Evolutionary conservation across 2,329 filamentous ascomycete species (phyloP).

Genomic region (Esteya vermicola): DNA sequence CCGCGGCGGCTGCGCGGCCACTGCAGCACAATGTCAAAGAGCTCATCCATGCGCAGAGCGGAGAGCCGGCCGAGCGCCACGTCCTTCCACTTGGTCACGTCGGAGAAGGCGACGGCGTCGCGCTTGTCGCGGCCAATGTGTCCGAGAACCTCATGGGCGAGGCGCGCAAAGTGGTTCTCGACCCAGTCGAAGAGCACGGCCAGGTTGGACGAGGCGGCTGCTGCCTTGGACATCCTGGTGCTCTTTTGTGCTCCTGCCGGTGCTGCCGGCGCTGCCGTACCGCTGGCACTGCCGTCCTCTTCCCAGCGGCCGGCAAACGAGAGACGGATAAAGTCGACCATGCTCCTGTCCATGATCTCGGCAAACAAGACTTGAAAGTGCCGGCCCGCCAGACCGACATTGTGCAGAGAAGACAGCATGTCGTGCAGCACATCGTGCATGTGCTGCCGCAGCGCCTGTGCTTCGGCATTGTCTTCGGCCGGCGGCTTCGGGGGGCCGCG

Average conservation of each 20-base stretch:
- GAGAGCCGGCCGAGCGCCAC: slow-evolving; percentile 56
- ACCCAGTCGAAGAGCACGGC: slow-evolving; percentile 51
- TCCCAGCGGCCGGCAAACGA: slow-evolving; percentile 51
- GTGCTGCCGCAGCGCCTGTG: slow-evolving; percentile 27
- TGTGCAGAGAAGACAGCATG: slow-evolving; percentile 43
- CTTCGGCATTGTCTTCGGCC: slow-evolving; percentile 13
- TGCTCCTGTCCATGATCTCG: slow-evolving; percentile 52
- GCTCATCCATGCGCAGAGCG: slow-evolving; percentile 50
- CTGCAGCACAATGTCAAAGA: slow-evolving; percentile 65
- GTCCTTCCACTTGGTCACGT: slow-evolving; percentile 57
- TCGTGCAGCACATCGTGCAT: slow-evolving; percentile 40
- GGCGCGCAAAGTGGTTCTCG: slow-evolving; percentile 48
- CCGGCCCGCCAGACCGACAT: slow-evolving; percentile 55
- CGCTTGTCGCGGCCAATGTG: slow-evolving; percentile 18
- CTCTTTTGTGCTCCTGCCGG: too few relatives aligned
- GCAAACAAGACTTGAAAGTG: slow-evolving; percentile 58
- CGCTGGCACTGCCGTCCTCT: slow-evolving; percentile 6
- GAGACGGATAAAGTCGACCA: slow-evolving; percentile 46
- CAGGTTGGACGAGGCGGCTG: slow-evolving; percentile 27
- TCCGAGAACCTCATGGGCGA: slow-evolving; percentile 47
- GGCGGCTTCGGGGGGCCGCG: slow-evolving; percentile 10
- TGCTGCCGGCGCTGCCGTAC: background rate
- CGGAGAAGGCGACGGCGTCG: slow-evolving; percentile 29
- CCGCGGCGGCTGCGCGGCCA: slow-evolving; percentile 62
- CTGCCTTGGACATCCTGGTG: too few relatives aligned